Conservation (phyloP, 75 land plant genomes). For the Pinus albicaulis region DNA sequence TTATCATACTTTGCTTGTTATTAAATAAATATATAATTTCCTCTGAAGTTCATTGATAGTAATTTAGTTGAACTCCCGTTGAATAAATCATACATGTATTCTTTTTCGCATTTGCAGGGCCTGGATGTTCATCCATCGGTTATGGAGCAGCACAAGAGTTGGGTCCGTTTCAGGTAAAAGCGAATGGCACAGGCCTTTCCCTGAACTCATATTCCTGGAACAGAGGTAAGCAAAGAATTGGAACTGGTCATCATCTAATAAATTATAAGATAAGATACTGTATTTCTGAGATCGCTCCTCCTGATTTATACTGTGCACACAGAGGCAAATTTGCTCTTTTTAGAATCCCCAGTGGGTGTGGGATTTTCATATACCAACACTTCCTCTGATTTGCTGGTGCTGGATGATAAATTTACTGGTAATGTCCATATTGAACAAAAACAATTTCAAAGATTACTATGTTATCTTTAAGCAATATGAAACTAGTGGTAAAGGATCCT, state of each 20-base stretch:
- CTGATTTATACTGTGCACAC: background rate
- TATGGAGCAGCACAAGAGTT: conserved; percentile 74
- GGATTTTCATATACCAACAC: too few species aligned
- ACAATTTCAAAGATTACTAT: too few species aligned
- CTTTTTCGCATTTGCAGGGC: conserved; percentile 42
- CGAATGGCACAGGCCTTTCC: conserved; percentile 50
- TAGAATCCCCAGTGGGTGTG: too few species aligned
- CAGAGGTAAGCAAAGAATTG: background rate
- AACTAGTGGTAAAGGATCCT: background rate
- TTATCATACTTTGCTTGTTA: too few species aligned
- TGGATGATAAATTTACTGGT: too few species aligned
- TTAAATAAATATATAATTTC: too few species aligned
- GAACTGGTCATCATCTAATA: background rate
- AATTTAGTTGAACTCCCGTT: too few species aligned
- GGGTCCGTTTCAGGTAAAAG: conserved; percentile 64
- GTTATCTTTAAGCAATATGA: background rate
- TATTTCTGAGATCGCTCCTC: background rate
- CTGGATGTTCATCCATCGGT: conserved; percentile 83
- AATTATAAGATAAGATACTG: background rate
- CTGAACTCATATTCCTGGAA: conserved; percentile 21
- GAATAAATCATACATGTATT: background rate
- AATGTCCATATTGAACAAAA: background rate
- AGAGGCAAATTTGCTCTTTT: too few species aligned
- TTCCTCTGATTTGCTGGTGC: too few species aligned
- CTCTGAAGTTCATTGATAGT: too few species aligned